Evolutionary conservation across 768 basidiomycete genomes (phyloP), one percentile per base, ranked within the genome.

Genomic region (Lactarius sanguifluus): DNA sequence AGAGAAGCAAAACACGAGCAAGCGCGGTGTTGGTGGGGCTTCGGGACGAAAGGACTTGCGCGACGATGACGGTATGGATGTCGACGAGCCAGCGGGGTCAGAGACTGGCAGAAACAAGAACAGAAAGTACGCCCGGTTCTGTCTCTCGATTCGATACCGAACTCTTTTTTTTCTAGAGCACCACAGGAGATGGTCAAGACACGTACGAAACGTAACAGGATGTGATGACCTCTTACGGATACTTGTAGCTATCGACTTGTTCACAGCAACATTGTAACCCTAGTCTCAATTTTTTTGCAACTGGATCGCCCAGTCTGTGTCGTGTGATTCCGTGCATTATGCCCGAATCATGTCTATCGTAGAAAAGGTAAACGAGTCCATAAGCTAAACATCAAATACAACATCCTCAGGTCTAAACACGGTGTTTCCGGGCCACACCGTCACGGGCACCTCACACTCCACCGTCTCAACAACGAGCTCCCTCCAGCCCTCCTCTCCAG

Each of bases 361-460:
- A 8, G 8, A 56, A 60, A 5, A 43, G 16, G 23, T 20, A 38
- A 34, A 25, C 34, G 41, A 36, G 47, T 45, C 10, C 28, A 65
- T 23, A 61, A 47, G 15, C 62, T 65, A 90, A 4, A 92, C 86
- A 73, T 89, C 87, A 74, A 92, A 92, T 34, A 90, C 86, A 9
- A 92, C 87, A 68, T 91, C 88, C 73, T 84, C 80, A 4, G 92
- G 85, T 76, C 85, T 88, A 77, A 92, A 94, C 54, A 88, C 90
- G 5, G 92, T 96, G 77, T 93, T 94, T 54, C 92, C 92, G 13
- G 94, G 88, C 84, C 90, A 95, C 1, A 97, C 90, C 70, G 77
- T 85, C 64, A 98, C 85, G 23, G 93, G 92, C 52, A 98, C 91
- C 75, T 95, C 92, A 72, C 95, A 97, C 76, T 97, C 96, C 20